These are phyloP conservation scores for Alternaria angustiovoidea DNA, from an alignment of 2,329 filamentous ascomycete species.

Conservation along the genomic window DNA sequence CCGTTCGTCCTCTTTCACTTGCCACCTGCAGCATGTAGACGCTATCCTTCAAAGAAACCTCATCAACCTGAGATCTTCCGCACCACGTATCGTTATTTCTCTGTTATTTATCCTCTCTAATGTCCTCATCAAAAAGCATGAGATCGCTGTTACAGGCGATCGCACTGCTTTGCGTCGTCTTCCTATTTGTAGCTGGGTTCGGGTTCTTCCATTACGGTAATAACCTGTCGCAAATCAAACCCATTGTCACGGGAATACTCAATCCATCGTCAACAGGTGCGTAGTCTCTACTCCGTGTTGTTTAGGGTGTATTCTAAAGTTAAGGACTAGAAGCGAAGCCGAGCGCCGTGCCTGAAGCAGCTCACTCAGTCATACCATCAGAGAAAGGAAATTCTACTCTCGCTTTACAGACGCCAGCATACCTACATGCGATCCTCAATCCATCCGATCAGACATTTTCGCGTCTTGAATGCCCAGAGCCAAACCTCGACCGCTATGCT, in stretches of 20 bases:
- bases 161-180: conserved; percentile 17
- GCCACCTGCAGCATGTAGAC: no score
- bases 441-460: conserved; percentile 21
- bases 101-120: no score
- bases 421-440: conserved; percentile 30
- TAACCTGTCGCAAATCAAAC: conserved; percentile 5
- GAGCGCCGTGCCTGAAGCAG: neutral
- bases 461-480: conserved; percentile 29
- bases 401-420: conserved; percentile 16
- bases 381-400: conserved; percentile 23
- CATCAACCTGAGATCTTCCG: no score
- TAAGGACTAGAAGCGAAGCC: conserved; percentile 7
- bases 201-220: conserved; percentile 20
- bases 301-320: no score
- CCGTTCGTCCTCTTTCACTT: no score
- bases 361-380: conserved; percentile 5
- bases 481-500: conserved; percentile 25
- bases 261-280: conserved; percentile 3
- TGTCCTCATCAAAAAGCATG: conserved; percentile 10
- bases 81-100: no score
- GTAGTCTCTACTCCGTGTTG: no score
- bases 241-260: conserved; percentile 8
- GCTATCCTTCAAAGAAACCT: no score
- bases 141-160: conserved; percentile 23
- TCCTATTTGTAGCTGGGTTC: conserved; percentile 21